A percentile compares a stretch with the other conserved stretches of the same genome.
Evolutionary conservation across 306 rosid genomes (phyloP).

Genomic region (Carpinus fangiana): DNA sequence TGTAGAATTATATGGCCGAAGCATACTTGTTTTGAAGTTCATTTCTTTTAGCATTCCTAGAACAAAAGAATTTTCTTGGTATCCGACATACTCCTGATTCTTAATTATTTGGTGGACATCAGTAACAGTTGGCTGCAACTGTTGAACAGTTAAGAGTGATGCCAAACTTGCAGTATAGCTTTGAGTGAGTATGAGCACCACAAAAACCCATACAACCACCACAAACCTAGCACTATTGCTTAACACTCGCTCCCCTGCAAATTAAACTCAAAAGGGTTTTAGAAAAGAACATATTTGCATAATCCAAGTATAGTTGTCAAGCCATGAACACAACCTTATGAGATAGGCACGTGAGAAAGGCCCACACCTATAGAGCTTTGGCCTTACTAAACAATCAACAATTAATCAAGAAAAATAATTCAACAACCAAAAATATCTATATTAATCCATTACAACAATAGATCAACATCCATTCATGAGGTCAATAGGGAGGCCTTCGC

Average conservation of each 20-base stretch:
- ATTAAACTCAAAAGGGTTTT: background rate
- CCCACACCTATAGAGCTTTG: no score
- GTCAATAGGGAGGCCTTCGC: no score
- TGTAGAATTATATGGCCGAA: background rate
- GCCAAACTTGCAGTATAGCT: constrained; percentile 73
- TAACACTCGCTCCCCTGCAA: constrained; percentile 50
- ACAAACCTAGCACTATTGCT: constrained; percentile 63
- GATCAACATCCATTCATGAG: no score
- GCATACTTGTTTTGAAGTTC: constrained; percentile 7
- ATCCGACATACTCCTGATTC: constrained; percentile 46
- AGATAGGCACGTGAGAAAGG: no score
- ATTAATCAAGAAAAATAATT: no score
- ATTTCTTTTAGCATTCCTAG: constrained; percentile 28
- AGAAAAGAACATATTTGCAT: background rate
- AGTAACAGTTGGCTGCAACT: no score
- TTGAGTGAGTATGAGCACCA: constrained; percentile 59
- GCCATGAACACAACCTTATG: no score
- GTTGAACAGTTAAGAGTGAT: constrained; percentile 55
- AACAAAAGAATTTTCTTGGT: constrained; percentile 43
- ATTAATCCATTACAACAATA: no score
- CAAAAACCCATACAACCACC: constrained; percentile 61
- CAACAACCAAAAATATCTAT: no score
- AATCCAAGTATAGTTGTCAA: no score
- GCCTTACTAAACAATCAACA: no score
- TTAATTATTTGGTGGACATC: constrained; percentile 39